These are phyloP conservation scores for Colletotrichum phormii DNA, from an alignment of 2,329 filamentous ascomycete genomes.

Conservation along the genomic window DNA sequence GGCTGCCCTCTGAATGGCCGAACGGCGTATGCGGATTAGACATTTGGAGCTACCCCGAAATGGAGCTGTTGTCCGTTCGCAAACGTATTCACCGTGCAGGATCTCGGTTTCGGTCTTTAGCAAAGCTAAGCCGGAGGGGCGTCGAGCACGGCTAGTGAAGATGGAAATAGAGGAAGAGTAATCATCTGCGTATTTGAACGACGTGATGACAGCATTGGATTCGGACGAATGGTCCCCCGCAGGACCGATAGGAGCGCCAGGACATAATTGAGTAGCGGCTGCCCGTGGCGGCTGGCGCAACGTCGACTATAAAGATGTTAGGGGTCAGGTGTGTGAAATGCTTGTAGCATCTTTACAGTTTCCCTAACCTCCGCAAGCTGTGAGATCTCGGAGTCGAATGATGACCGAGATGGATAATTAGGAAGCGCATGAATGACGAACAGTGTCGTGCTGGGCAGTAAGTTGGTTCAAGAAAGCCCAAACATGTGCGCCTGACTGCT, in stretches of 20 bases:
- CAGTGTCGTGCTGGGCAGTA: neutral
- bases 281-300: neutral
- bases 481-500: conserved; percentile 1
- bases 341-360: neutral
- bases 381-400: neutral
- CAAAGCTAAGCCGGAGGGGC: neutral
- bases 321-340: neutral
- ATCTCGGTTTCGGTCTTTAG: conserved; percentile 14
- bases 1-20: neutral
- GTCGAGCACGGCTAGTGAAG: neutral
- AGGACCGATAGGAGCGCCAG: conserved; percentile 16
- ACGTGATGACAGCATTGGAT: conserved; percentile 11
- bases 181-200: neutral
- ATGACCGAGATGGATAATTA: neutral
- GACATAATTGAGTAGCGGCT: neutral
- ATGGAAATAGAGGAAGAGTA: conserved; percentile 5
- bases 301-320: neutral
- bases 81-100: neutral
- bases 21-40: neutral
- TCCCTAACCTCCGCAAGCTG: neutral
- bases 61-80: neutral
- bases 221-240: conserved; percentile 23
- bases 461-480: neutral
- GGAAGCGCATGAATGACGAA: neutral
- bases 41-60: neutral